phyloP scores from a whole-genome alignment of 1,139 yeast genomes.

The Groenewaldozyma sp. region DNA sequence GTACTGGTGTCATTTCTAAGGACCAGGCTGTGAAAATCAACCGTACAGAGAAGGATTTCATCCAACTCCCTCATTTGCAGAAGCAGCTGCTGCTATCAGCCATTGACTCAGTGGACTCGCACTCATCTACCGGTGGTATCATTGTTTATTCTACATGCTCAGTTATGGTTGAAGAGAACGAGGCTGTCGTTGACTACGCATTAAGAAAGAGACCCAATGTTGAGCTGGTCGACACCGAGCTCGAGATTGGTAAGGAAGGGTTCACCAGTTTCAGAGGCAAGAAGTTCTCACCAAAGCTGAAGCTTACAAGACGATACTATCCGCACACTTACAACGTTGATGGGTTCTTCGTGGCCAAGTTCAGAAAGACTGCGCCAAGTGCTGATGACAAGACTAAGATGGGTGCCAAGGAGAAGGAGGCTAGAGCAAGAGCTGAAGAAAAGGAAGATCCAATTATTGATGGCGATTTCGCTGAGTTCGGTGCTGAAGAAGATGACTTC shows the following conservation, averaged over 20 bases:
- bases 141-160: conserved; percentile 98
- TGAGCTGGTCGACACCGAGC: conserved; percentile 86
- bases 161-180: conserved; percentile 96
- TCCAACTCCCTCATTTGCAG: conserved; percentile 93
- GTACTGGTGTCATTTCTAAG: conserved; percentile 98
- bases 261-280: conserved; percentile 91
- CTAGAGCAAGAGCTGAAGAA: conserved; percentile 62
- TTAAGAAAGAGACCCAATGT: conserved; percentile 95
- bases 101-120: conserved; percentile 93
- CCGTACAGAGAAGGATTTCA: conserved; percentile 93
- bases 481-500: conserved; percentile 64
- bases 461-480: conserved; percentile 78
- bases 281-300: conserved; percentile 68
- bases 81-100: conserved; percentile 90
- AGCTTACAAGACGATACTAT: conserved; percentile 86
- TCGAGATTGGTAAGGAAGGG: conserved; percentile 92
- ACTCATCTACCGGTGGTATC: conserved; percentile 84
- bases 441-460: conserved; percentile 69
- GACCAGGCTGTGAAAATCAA: conserved; percentile 91
- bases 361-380: conserved; percentile 82
- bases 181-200: conserved; percentile 97
- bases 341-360: conserved; percentile 96
- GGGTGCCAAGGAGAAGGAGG: conserved; percentile 83
- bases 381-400: conserved; percentile 59
- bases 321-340: conserved; percentile 98